These are phyloP conservation scores for Blastomyces parvus DNA, from an alignment of 2,329 filamentous ascomycete species.

Conservation along the genomic window DNA sequence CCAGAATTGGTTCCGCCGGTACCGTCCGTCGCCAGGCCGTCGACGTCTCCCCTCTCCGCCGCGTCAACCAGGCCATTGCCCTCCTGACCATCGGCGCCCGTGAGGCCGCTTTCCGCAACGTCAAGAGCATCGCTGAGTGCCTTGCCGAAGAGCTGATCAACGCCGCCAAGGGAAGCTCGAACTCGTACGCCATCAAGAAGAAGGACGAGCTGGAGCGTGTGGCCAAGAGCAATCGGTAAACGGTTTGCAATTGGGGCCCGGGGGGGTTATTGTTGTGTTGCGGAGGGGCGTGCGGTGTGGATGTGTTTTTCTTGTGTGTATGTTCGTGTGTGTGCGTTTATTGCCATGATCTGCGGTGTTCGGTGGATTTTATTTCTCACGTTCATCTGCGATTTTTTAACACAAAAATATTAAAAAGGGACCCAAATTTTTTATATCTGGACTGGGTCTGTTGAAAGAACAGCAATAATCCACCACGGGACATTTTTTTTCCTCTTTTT, in stretches of 20 bases:
- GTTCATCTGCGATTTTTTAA: slow-evolving; percentile 15
- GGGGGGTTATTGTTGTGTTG: slow-evolving; percentile 21
- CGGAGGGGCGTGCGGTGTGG: slow-evolving; percentile 24
- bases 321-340: slow-evolving; percentile 27
- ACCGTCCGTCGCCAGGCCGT: slow-evolving; percentile 99
- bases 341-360: slow-evolving; percentile 7
- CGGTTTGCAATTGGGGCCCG: slow-evolving; percentile 32
- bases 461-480: background rate
- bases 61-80: slow-evolving; percentile 99
- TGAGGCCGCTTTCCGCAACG: slow-evolving; percentile 98
- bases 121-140: slow-evolving; percentile 99
- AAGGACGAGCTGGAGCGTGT: slow-evolving; percentile 99
- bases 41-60: slow-evolving; percentile 98
- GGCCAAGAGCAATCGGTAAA: slow-evolving; percentile 99
- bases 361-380: slow-evolving; percentile 19
- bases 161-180: slow-evolving; percentile 99
- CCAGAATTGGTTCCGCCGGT: slow-evolving; percentile 98
- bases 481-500: background rate
- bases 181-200: slow-evolving; percentile 99
- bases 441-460: slow-evolving; percentile 1
- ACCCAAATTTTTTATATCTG: slow-evolving; percentile 1
- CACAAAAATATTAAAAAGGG: background rate
- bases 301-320: slow-evolving; percentile 22
- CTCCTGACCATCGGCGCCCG: slow-evolving; percentile 98
- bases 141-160: slow-evolving; percentile 99